Base-by-base conservation (phyloP, 305 asterid genomes). In the Solanum hybrid region DNA sequence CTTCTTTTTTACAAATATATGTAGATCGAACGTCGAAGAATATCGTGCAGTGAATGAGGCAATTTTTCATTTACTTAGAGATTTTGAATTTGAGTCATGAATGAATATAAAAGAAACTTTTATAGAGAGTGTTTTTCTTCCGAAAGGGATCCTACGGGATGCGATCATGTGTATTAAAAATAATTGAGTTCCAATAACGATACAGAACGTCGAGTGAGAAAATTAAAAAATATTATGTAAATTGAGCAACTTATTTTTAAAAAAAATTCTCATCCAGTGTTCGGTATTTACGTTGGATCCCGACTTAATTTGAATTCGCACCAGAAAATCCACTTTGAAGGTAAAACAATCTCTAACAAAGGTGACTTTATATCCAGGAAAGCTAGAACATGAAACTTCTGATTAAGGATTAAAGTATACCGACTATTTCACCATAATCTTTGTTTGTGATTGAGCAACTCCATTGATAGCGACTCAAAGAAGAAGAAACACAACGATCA, bases 361-460 rank as follows among this genome's bases (percentile, higher is more conserved):
- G 3, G 9, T 1, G n/a, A 51, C 0, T 51, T 15, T 51, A 2
- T 51, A 51, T 2, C 65, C 1, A 51, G 22, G 0, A 2, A 51
- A 9, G 4, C 1, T 51, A 0, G 22, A 51, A 51, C 2, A 2
- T 6, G 8, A 51, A 45, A 5, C 1, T 0, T 51, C 0, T 51
- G 3, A 17, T 15, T 15, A 51, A 51, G 3, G 0, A 51, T 0
- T 0, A 51, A 51, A 41, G 2, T 12, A 51, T 51, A 15, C 3
- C 0, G 0, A 15, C 1, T 15, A 51, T 2, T 5, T 0, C 0
- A 51, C 1, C 1, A 6, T 2, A 5, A 51, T 2, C 9, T 2
- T 51, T 51, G n/a, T 17, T 51, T 51, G 68, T 17, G 1, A 51
- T 6, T 15, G n/a, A 51, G n/a, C 4, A 51, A 51, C 68, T 51